These are phyloP conservation scores for Groenewaldozyma sp. DNA, from an alignment of 1,139 yeast genomes.

Conservation along the genomic window DNA sequence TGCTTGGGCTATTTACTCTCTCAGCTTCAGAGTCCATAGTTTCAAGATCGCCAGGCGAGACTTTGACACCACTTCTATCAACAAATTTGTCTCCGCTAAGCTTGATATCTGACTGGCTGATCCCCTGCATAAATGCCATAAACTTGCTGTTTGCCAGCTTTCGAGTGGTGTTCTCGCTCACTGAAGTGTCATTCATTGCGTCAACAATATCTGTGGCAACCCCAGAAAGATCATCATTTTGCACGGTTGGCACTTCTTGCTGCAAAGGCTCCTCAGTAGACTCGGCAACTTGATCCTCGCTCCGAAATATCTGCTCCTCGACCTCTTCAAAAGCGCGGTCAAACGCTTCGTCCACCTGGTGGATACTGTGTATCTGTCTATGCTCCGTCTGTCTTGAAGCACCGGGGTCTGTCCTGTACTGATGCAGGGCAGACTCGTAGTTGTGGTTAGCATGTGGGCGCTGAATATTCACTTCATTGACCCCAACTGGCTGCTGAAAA, in stretches of 20 bases:
- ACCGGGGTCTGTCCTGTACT: conserved; percentile 4
- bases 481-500: not conserved
- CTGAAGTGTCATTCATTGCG: conserved; percentile 17
- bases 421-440: not conserved
- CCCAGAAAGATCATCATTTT: conserved; percentile 20
- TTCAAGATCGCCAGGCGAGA: conserved; percentile 6
- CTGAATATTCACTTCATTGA: not conserved
- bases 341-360: conserved; percentile 17
- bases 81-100: conserved; percentile 30
- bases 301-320: conserved; percentile 13
- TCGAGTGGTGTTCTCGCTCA: conserved; percentile 7
- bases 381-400: conserved; percentile 19
- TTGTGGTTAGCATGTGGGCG: not conserved
- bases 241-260: not conserved
- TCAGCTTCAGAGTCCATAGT: not conserved
- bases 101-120: conserved; percentile 26
- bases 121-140: conserved; percentile 32
- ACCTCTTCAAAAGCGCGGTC: conserved; percentile 24
- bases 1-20: not conserved
- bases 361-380: conserved; percentile 17
- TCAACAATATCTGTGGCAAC: conserved; percentile 26
- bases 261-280: conserved; percentile 1
- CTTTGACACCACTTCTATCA: conserved; percentile 19
- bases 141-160: conserved; percentile 32
- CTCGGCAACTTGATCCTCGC: not conserved